These are phyloP conservation scores for Seminavis robusta DNA, from an alignment of 108 stramenopile species.

Conservation along the genomic window DNA sequence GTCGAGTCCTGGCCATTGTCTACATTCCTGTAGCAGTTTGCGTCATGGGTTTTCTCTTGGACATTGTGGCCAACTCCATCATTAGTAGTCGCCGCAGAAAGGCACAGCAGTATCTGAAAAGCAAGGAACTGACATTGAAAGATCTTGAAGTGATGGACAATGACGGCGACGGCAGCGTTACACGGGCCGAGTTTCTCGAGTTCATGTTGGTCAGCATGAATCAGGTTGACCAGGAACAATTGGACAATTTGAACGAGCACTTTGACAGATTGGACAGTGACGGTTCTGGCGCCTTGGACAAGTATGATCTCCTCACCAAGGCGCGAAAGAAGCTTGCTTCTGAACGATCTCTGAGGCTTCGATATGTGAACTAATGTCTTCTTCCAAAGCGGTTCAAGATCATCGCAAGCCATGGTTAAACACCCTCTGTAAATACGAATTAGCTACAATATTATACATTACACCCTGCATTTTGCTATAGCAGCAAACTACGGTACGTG, in stretches of 20 bases:
- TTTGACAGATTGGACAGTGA: constrained; percentile 49
- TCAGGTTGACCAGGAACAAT: constrained; percentile 53
- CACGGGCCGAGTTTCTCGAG: constrained; percentile 64
- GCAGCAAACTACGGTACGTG: too few species aligned
- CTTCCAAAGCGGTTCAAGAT: too few species aligned
- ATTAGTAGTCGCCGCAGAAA: constrained; percentile 17
- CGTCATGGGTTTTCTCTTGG: constrained; percentile 50
- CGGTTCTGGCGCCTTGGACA: constrained; percentile 41
- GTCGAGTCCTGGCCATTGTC: constrained; percentile 34
- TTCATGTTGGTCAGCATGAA: constrained; percentile 81
- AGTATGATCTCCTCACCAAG: constrained; percentile 42
- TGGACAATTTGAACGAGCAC: constrained; percentile 59
- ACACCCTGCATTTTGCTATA: too few species aligned
- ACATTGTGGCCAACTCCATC: constrained; percentile 35
- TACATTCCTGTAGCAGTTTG: constrained; percentile 64
- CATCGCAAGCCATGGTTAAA: too few species aligned
- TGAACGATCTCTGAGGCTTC: too few species aligned
- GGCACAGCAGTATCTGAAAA: constrained; percentile 25
- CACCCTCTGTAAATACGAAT: too few species aligned
- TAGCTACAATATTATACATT: too few species aligned
- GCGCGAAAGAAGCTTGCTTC: constrained; percentile 49
- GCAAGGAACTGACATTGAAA: constrained; percentile 40
- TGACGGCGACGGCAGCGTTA: constrained; percentile 49
- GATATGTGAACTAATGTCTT: too few species aligned
- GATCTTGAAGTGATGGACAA: constrained; percentile 48